Conservation (phyloP, 768 basidiomycete genomes). For the Postia placenta region DNA sequence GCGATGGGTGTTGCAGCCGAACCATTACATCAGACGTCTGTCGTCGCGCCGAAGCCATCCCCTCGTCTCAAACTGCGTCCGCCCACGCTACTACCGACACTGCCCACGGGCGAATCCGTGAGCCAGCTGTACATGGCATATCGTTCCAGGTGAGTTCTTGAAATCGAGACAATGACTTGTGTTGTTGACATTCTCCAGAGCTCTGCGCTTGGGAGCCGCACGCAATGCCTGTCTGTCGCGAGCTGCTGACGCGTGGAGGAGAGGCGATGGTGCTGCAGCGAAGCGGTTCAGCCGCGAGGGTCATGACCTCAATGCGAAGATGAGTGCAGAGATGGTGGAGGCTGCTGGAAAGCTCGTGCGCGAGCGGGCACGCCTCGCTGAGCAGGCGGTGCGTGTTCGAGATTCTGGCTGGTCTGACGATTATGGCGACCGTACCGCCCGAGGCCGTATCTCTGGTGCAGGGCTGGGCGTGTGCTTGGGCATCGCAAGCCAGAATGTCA, state of each 20-base stretch:
- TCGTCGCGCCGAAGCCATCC: slow-evolving; percentile 75
- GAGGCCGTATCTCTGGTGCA: slow-evolving; percentile 73
- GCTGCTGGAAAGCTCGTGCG: slow-evolving; percentile 83
- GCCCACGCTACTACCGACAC: slow-evolving; percentile 79
- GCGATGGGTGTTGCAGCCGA: slow-evolving; percentile 56
- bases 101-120: slow-evolving; percentile 78
- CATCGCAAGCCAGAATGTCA: slow-evolving; percentile 54
- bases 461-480: slow-evolving; percentile 86
- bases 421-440: slow-evolving; percentile 63
- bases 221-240: slow-evolving; percentile 91
- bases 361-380: slow-evolving; percentile 71
- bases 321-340: slow-evolving; percentile 78
- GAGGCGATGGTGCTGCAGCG: slow-evolving; percentile 93
- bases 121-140: slow-evolving; percentile 86
- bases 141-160: slow-evolving; percentile 42
- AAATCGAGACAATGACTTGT: neutral
- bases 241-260: slow-evolving; percentile 93
- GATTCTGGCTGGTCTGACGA: slow-evolving; percentile 82
- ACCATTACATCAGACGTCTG: slow-evolving; percentile 57
- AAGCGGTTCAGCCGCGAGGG: slow-evolving; percentile 93
- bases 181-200: slow-evolving; percentile 32
- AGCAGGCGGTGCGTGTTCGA: slow-evolving; percentile 66
- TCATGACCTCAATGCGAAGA: slow-evolving; percentile 87
- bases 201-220: slow-evolving; percentile 87
- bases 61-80: slow-evolving; percentile 81